Percentiles rank a stretch among this genome's conserved stretches.
phyloP scores from a whole-genome alignment of 116 monocot genomes.

The Phalaenopsis hybrid region DNA sequence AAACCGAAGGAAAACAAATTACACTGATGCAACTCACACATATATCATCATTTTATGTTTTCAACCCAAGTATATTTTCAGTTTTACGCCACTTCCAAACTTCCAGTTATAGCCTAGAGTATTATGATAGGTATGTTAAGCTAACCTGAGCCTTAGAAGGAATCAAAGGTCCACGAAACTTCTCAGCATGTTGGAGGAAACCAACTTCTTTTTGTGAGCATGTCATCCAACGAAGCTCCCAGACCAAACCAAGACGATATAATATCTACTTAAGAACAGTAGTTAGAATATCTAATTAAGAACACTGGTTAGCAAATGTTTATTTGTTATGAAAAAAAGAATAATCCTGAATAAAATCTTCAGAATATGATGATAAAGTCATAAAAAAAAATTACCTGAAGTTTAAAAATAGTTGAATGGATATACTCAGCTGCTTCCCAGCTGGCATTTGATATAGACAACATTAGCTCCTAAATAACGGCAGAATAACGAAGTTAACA shows the following conservation, averaged over 20 bases:
- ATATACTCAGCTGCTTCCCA: slow-evolving; percentile 81
- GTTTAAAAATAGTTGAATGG: slow-evolving; percentile 57
- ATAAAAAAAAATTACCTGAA: slow-evolving; percentile 52
- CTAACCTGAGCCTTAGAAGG: slow-evolving; percentile 69
- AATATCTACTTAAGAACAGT: slow-evolving; percentile 41
- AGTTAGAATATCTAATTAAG: slow-evolving; percentile 48
- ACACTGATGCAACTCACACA: background rate
- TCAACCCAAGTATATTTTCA: background rate
- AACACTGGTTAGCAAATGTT: background rate
- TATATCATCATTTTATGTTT: background rate
- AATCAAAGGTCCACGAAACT: slow-evolving; percentile 32
- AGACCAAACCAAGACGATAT: slow-evolving; percentile 66
- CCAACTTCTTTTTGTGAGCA: slow-evolving; percentile 8
- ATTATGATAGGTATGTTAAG: background rate
- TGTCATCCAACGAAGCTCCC: slow-evolving; percentile 77
- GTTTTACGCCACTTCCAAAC: background rate
- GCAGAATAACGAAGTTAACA: background rate
- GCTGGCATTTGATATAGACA: slow-evolving; percentile 62
- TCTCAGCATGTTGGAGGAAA: slow-evolving; percentile 10
- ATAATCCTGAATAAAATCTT: background rate
- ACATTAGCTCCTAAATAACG: slow-evolving; percentile 51
- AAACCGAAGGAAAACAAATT: background rate
- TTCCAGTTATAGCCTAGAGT: background rate
- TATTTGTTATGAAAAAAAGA: background rate
- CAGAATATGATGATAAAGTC: background rate